A percentile compares a stretch with the other conserved stretches of the same genome.
Conservation (phyloP, 352 stramenopile genomes). For the Globisporangium uncinulatum region DNA sequence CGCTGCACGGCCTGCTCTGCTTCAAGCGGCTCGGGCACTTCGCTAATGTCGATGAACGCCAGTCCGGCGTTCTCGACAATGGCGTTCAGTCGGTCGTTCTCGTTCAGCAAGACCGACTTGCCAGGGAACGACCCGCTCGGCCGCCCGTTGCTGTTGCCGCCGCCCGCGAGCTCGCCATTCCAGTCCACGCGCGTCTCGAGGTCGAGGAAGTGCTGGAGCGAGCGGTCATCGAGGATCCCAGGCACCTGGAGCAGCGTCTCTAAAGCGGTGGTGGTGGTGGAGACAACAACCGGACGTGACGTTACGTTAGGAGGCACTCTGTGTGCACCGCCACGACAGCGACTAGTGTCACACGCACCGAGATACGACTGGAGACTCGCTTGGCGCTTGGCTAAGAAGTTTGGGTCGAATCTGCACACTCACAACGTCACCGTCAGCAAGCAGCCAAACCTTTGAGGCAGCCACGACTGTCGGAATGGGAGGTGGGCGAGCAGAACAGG, state of each 20-base stretch:
- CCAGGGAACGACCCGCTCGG: constrained; percentile 39
- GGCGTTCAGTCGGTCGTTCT: constrained; percentile 69
- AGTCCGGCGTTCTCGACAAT: constrained; percentile 76
- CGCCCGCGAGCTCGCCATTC: constrained; percentile 34
- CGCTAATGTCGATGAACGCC: constrained; percentile 80
- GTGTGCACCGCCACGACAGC: not conserved
- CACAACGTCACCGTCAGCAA: not conserved
- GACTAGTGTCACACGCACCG: constrained; percentile 20
- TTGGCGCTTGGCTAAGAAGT: constrained; percentile 77
- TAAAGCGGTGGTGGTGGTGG: constrained; percentile 6
- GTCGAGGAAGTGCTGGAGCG: constrained; percentile 75
- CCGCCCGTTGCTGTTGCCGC: constrained; percentile 35
- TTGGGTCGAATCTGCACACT: constrained; percentile 62
- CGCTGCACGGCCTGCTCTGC: constrained; percentile 68
- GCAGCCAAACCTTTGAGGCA: not conserved
- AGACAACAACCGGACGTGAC: no score
- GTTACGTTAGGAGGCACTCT: constrained; percentile 2
- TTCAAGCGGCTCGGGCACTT: constrained; percentile 75
- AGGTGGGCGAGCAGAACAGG: not conserved
- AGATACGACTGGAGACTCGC: constrained; percentile 70
- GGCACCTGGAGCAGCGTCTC: constrained; percentile 58
- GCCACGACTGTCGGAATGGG: not conserved
- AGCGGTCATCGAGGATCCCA: constrained; percentile 69
- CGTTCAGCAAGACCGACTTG: constrained; percentile 54
- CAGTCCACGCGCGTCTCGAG: constrained; percentile 76